These are phyloP conservation scores for Zancudomyces culisetae DNA, from an alignment of 371 early-diverging fungal genomes.

Conservation along the genomic window DNA sequence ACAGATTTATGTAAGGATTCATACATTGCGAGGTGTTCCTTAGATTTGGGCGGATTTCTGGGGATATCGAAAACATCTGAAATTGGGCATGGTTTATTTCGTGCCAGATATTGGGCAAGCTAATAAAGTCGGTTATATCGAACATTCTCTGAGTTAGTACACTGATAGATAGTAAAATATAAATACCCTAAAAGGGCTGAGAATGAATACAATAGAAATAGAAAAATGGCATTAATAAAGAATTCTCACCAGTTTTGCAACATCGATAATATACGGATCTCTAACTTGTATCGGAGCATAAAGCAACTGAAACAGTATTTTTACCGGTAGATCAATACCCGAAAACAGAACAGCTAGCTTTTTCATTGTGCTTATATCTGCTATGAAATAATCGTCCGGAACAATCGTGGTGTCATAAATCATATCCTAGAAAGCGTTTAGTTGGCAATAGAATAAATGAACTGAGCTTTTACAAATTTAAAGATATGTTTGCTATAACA, in stretches of 20 bases:
- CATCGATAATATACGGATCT: conserved; percentile 11
- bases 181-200: background rate
- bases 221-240: background rate
- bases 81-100: background rate
- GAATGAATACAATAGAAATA: background rate
- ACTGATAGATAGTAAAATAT: background rate
- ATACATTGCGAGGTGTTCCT: conserved; percentile 25
- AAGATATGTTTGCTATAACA: no score
- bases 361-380: conserved; percentile 46
- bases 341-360: conserved; percentile 46
- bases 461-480: no score
- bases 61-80: background rate
- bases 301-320: conserved; percentile 42
- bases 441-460: no score
- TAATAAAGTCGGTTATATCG: background rate
- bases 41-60: conserved; percentile 4
- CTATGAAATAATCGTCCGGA: conserved; percentile 50
- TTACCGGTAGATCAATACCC: conserved; percentile 29
- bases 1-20: conserved; percentile 56
- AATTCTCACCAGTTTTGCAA: background rate
- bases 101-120: background rate
- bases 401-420: conserved; percentile 48
- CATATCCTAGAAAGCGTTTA: conserved; percentile 14
- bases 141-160: background rate
- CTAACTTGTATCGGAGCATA: conserved; percentile 40